Conservation (phyloP, 768 basidiomycete genomes). For the Leccinum fibrillosum region DNA sequence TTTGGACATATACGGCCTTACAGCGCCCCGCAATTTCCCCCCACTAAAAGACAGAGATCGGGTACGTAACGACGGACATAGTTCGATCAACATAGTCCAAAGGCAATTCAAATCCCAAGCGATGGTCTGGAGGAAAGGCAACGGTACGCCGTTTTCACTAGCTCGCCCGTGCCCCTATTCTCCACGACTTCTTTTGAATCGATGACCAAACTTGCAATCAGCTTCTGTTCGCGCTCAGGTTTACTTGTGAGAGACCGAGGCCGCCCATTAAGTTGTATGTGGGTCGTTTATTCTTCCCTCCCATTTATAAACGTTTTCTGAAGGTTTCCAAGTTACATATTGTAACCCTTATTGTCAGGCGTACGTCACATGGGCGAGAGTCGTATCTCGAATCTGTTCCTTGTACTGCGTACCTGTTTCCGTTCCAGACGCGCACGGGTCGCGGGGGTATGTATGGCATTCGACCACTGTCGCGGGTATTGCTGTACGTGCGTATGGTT, state of each 20-base stretch:
- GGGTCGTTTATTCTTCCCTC: neutral
- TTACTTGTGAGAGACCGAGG: neutral
- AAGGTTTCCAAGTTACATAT: neutral
- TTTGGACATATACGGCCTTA: neutral
- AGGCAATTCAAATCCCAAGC: neutral
- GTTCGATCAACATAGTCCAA: neutral
- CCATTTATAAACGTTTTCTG: neutral
- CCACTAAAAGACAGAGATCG: neutral
- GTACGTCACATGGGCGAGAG: neutral
- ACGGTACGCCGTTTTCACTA: neutral
- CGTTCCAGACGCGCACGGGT: neutral
- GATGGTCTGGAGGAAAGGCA: neutral
- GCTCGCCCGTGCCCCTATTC: neutral
- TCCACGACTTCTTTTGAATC: neutral
- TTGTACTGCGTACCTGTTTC: neutral
- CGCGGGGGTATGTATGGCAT: neutral
- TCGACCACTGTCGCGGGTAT: neutral
- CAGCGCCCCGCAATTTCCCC: neutral
- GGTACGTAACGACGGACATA: no score
- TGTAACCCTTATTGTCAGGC: neutral
- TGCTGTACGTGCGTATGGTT: neutral
- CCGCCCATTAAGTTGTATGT: neutral
- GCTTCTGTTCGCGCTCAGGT: neutral
- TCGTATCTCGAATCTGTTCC: neutral
- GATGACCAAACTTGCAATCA: neutral